Base-by-base conservation (phyloP, 495 filamentous ascomycete species). In the Venustampulla echinocandica region DNA sequence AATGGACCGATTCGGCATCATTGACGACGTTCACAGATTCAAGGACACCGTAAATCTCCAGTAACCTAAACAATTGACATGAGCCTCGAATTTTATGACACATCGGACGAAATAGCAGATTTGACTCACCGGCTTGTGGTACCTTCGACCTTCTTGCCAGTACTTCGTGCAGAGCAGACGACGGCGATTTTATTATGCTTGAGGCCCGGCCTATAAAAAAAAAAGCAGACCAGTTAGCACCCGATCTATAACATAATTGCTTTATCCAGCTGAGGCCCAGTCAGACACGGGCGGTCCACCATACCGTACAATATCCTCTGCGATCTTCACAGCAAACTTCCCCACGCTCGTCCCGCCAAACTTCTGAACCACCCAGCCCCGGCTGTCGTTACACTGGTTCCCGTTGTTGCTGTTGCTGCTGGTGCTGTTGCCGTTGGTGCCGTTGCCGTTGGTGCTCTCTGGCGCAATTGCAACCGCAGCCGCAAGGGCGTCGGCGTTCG, bases 91-190 rank as follows among this genome's bases (percentile, higher is more conserved):
- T 19, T 19, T 11, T 15, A 19, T 13, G 19, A 1, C 23, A 52
- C 15, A 10, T 11, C n/a, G 43, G 33, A 22, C n/a, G 2, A 40
- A 27, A 23, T n/a, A n/a, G n/a, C n/a, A n/a, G n/a, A n/a, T n/a
- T n/a, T n/a, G 66, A 71, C 84, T 78, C 69, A 93, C 87, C 87
- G 79, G 69, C 92, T 97, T 34, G 92, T 97, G 36, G 92, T 96
- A 42, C 90, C 90, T 47, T 90, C 86, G 22, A 76, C 76, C 64
- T 97, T 97, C 55, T 86, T 90, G 47, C 82, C 84, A 44, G 84
- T 90, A 62, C 87, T 95, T 61, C 89, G 68, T 17, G 92, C 92
- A 33, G 92, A 98, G 59, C 92, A 96, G 20, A 97, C 87, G 32
- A 96, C 81, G 27, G 84, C 90, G 47, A 95, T 78, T 59, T 75